phyloP scores from a whole-genome alignment of 108 stramenopile species.

The Cyclotella baltica region DNA sequence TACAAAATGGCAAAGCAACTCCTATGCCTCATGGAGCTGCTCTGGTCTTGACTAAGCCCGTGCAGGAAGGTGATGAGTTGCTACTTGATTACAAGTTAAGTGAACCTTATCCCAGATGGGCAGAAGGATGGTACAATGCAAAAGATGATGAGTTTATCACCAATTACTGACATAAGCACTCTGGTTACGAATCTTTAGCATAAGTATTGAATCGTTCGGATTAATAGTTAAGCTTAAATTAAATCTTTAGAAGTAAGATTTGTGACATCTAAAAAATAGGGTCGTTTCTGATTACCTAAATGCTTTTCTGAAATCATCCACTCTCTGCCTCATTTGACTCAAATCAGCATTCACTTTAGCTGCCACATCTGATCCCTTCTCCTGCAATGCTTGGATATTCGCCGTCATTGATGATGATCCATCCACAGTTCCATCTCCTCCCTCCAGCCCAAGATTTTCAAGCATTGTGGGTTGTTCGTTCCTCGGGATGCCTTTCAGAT shows the following conservation, averaged over 20 bases:
- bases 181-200: background rate
- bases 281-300: conserved; percentile 56
- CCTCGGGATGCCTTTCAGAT: conserved; percentile 91
- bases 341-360: conserved; percentile 79
- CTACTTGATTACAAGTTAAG: conserved; percentile 51
- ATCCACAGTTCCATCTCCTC: conserved; percentile 61
- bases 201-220: background rate
- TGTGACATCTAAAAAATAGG: background rate
- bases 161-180: background rate
- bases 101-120: conserved; percentile 36
- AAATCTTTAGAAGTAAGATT: background rate
- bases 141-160: background rate
- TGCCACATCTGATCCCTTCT: conserved; percentile 68
- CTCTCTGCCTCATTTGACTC: conserved; percentile 83
- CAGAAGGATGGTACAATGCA: conserved; percentile 32
- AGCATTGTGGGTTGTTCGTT: conserved; percentile 85
- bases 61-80: conserved; percentile 47
- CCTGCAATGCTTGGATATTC: conserved; percentile 76
- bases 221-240: background rate
- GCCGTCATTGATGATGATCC: conserved; percentile 78
- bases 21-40: conserved; percentile 46
- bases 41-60: conserved; percentile 18
- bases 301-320: conserved; percentile 81
- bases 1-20: background rate
- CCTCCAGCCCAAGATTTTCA: conserved; percentile 89